Evolutionary conservation across 1,284 basidiomycete species (phyloP).

Genomic region (Ustilago esculenta): DNA sequence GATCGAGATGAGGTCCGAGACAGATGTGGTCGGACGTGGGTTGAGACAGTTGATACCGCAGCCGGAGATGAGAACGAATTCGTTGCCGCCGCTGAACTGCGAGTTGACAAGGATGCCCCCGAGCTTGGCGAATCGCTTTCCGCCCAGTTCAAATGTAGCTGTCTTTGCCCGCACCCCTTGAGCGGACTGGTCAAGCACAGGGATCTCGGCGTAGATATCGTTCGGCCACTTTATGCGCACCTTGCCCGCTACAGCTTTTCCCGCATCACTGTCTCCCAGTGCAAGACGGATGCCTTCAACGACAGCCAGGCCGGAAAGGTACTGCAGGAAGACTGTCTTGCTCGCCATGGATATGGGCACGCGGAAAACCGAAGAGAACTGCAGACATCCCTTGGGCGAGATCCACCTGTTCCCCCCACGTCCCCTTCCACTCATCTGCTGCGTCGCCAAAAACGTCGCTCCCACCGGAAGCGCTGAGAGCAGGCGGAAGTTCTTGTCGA

Average conservation of each 20-base stretch:
- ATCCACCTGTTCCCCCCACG: conserved; percentile 92
- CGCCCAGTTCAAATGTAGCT: conserved; percentile 67
- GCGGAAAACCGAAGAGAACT: conserved; percentile 82
- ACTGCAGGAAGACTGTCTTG: conserved; percentile 92
- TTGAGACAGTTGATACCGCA: conserved; percentile 91
- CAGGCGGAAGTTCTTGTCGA: conserved; percentile 85
- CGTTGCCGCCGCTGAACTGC: conserved; percentile 76
- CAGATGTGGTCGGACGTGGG: conserved; percentile 81
- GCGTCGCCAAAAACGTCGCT: conserved; percentile 81
- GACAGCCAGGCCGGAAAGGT: conserved; percentile 89
- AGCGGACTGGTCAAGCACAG: conserved; percentile 68
- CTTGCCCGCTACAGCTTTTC: conserved; percentile 71
- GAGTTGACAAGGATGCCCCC: conserved; percentile 88
- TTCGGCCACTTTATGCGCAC: conserved; percentile 92
- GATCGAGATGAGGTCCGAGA: conserved; percentile 74
- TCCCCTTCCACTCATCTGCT: conserved; percentile 87
- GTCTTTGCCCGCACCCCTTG: conserved; percentile 62
- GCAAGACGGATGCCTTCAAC: conserved; percentile 77
- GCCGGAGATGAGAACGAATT: conserved; percentile 80
- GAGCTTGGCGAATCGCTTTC: conserved; percentile 60
- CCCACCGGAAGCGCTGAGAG: conserved; percentile 79
- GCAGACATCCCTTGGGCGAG: conserved; percentile 87
- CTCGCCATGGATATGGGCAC: conserved; percentile 73
- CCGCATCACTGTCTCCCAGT: conserved; percentile 70
- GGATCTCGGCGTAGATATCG: conserved; percentile 83